phyloP scores from a whole-genome alignment of 2,329 filamentous ascomycete species.

The Monosporascus sp. region DNA sequence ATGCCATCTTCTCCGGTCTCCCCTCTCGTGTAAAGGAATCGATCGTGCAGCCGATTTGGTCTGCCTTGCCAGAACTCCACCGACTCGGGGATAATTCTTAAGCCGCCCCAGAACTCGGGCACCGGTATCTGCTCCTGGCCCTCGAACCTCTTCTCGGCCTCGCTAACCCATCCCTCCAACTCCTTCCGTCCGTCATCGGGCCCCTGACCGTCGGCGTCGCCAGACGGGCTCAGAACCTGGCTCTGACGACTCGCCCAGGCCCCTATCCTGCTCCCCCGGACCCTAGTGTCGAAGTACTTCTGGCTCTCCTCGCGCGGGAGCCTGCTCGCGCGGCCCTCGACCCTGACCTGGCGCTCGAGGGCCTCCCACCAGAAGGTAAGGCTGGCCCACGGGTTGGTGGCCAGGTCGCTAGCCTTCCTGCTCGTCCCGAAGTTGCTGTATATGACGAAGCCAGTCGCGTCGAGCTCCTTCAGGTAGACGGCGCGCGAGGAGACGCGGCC shows the following conservation, averaged over 20 bases:
- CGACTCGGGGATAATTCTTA: constrained; percentile 77
- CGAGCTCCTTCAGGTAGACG: constrained; percentile 95
- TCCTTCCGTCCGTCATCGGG: constrained; percentile 65
- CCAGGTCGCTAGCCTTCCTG: constrained; percentile 62
- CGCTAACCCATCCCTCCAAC: constrained; percentile 72
- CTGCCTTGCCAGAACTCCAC: constrained; percentile 97
- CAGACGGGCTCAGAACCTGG: constrained; percentile 55
- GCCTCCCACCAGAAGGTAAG: constrained; percentile 89
- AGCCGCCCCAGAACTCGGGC: constrained; percentile 89
- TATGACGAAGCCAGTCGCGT: constrained; percentile 76
- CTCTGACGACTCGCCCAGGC: constrained; percentile 94
- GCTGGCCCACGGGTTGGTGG: constrained; percentile 69
- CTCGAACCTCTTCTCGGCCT: constrained; percentile 71
- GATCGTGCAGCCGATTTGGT: constrained; percentile 85
- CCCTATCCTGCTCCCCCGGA: constrained; percentile 77
- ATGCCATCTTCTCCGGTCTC: constrained; percentile 34
- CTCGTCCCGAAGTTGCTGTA: constrained; percentile 91
- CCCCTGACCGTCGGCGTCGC: constrained; percentile 22
- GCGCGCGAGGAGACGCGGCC: constrained; percentile 80
- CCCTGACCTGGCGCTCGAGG: constrained; percentile 82
- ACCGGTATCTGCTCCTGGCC: constrained; percentile 77
- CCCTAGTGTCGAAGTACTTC: constrained; percentile 61
- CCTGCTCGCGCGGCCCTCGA: constrained; percentile 73
- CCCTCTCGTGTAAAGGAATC: constrained; percentile 75
- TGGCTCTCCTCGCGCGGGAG: constrained; percentile 68